Percentiles rank a stretch among this genome's conserved stretches.
phyloP scores from a whole-genome alignment of 208 protist genomes.

The Trypanosoma avium region DNA sequence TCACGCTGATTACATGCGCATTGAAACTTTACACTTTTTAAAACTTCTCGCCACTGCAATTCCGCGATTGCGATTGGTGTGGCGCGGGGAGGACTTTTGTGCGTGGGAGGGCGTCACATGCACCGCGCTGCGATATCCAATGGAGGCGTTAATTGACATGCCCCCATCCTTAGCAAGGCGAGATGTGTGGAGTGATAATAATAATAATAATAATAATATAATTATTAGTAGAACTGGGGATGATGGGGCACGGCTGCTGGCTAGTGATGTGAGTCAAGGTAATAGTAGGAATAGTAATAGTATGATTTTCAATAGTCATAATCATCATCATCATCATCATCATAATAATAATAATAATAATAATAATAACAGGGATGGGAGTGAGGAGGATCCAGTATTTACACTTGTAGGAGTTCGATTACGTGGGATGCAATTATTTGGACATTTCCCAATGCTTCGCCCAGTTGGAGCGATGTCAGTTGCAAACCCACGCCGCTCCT shows the following conservation, averaged over 20 bases:
- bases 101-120: constrained; percentile 49
- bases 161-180: background rate
- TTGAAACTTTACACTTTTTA: constrained; percentile 62
- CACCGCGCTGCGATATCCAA: constrained; percentile 28
- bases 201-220: background rate
- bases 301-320: background rate
- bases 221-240: background rate
- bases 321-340: background rate
- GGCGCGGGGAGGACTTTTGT: constrained; percentile 55
- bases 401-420: constrained; percentile 15
- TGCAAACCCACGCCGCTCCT: background rate
- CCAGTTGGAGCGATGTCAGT: background rate
- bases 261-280: too few relatives aligned
- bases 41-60: constrained; percentile 34
- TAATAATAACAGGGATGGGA: too few relatives aligned
- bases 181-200: background rate
- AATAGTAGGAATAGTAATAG: too few relatives aligned
- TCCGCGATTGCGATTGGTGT: constrained; percentile 36
- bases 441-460: background rate
- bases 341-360: too few relatives aligned
- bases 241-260: background rate
- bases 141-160: constrained; percentile 44
- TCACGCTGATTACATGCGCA: constrained; percentile 59
- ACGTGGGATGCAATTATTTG: constrained; percentile 10
- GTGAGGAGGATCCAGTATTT: background rate